Conservation (phyloP, 192 early-diverging fungal species). For the Dissophora globulifera region DNA sequence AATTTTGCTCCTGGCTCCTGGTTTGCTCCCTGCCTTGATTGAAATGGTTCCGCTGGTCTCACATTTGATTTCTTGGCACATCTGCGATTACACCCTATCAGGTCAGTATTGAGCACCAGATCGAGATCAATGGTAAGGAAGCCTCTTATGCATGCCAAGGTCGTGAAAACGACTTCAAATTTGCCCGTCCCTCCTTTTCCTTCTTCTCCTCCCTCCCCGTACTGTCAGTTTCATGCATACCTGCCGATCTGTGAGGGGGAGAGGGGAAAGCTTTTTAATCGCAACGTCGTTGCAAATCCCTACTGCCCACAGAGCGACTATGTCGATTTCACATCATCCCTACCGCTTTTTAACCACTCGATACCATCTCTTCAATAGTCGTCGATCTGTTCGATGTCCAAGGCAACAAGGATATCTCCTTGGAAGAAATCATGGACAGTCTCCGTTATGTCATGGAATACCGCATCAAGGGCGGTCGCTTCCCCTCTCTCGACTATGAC, state of each 20-base stretch:
- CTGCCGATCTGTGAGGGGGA: no score
- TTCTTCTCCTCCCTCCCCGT: no score
- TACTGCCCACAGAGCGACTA: neutral
- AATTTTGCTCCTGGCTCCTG: no score
- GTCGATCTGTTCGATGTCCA: slow-evolving; percentile 87
- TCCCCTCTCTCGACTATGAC: slow-evolving; percentile 78
- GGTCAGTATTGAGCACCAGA: slow-evolving; percentile 46
- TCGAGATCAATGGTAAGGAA: slow-evolving; percentile 40
- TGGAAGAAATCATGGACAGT: slow-evolving; percentile 85
- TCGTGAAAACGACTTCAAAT: no score
- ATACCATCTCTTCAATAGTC: slow-evolving; percentile 55
- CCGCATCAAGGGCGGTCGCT: slow-evolving; percentile 86
- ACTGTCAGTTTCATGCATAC: no score
- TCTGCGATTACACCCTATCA: neutral
- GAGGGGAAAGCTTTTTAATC: no score
- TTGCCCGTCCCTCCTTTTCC: no score
- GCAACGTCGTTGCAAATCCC: no score
- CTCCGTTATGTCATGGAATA: slow-evolving; percentile 96
- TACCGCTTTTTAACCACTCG: neutral
- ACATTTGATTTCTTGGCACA: neutral
- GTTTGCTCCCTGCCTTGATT: no score
- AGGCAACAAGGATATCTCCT: slow-evolving; percentile 71
- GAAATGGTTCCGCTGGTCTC: no score
- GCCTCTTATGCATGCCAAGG: neutral
- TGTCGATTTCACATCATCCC: neutral